Evolutionary conservation across 2,329 filamentous ascomycete genomes (phyloP).

Genomic region (Paecilomyces dactylethromorphus): DNA sequence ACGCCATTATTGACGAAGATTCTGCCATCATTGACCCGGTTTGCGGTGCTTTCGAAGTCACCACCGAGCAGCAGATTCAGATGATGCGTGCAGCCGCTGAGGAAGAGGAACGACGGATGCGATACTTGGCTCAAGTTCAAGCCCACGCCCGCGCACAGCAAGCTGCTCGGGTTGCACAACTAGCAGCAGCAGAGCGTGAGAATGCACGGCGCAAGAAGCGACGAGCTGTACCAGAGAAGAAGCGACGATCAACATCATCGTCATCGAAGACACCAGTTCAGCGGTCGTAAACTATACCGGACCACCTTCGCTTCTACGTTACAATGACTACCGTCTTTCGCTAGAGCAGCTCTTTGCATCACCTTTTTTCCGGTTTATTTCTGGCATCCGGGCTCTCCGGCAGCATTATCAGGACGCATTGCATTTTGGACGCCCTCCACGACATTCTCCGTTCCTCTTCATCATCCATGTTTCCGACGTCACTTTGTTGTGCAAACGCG

Average conservation of each 20-base stretch:
- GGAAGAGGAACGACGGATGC: conserved; percentile 29
- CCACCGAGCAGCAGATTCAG: conserved; percentile 34
- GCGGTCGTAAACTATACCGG: neutral
- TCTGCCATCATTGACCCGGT: conserved; percentile 15
- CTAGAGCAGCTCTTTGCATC: neutral
- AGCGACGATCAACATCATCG: conserved; percentile 14
- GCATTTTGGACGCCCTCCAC: neutral
- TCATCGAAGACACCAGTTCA: conserved; percentile 7
- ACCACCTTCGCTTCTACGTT: neutral
- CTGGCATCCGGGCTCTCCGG: neutral
- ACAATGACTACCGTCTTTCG: neutral
- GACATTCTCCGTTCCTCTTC: neutral
- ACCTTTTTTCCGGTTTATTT: neutral
- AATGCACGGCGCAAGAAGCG: conserved; percentile 15
- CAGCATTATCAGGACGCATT: neutral
- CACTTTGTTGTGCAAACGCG: neutral
- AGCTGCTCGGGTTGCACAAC: conserved; percentile 28
- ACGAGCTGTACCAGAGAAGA: conserved; percentile 10
- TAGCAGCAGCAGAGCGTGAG: conserved; percentile 15
- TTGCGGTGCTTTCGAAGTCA: conserved; percentile 19
- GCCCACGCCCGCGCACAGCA: conserved; percentile 36
- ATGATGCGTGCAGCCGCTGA: conserved; percentile 28
- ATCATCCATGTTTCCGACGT: neutral
- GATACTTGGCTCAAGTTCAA: conserved; percentile 34
- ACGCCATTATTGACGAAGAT: conserved; percentile 22